Base-by-base conservation (phyloP, 2,329 filamentous ascomycete species). In the Calonectria crousiana region DNA sequence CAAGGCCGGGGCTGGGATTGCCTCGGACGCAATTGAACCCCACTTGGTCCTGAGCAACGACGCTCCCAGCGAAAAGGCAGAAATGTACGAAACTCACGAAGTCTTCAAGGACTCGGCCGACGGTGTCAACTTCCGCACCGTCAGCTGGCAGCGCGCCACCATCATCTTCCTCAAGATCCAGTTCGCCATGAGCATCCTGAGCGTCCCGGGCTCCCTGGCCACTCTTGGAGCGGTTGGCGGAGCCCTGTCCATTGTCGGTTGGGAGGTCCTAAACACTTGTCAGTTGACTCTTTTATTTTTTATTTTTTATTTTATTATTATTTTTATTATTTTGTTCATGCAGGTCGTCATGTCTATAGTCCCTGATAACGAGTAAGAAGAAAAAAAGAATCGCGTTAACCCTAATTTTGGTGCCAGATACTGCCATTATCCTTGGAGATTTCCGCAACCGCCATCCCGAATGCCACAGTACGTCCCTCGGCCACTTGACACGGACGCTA, bases 131-230 rank as follows among this genome's bases (percentile, higher is more conserved):
- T 83, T 82, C 44, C 78, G 81, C 1, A 82, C 79, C 1, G 79
- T 83, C 32, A 84, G 84, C 58, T 87, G 86, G 85, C 81, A 85
- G 69, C 78, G 84, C 64, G 85, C 85, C 18, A 83, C 83, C 18
- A 79, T 86, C 44, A 83, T 87, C 74, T 86, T 87, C 73, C 78
- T 84, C 74, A 85, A 85, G 79, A 78, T 81, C 53, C 79, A 81
- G 65, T 80, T 82, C 26, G 81, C 78, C 60, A 79, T 75, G 73
- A 73, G 73, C 73, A 75, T 75, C 44, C 69, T 75, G 44, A 84
- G 84, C 60, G 84, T 76, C 10, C 74, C 74, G 2, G 72, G 69
- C 4, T 65, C 74, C 16, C 36, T 76, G 26, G 69, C 72, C 18
- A 72, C 73, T 18, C 69, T 76, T 10, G 72, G 74, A 18, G 74